Percentiles rank a stretch among this genome's conserved stretches.
phyloP scores from a whole-genome alignment of 129 eudicot species.

The Solidago caesia region DNA sequence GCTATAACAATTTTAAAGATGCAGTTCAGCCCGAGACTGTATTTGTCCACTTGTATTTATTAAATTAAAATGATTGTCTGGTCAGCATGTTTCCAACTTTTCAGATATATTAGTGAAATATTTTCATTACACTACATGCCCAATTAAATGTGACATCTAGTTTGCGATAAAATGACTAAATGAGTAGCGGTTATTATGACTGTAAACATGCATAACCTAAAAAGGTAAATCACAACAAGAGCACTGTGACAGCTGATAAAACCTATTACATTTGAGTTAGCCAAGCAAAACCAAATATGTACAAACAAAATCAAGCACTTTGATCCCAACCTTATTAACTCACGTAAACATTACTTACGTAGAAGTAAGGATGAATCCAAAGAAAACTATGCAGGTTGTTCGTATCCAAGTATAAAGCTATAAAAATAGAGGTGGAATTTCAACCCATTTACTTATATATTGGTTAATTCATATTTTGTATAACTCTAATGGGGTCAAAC shows the following conservation, averaged over 20 bases:
- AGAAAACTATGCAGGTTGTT: neutral
- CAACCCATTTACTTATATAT: too few species aligned
- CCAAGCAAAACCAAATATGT: neutral
- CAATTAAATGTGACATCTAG: too few species aligned
- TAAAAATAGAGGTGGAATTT: neutral
- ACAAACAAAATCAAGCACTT: neutral
- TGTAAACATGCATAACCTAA: too few species aligned
- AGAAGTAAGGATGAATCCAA: neutral
- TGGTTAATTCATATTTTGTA: too few species aligned
- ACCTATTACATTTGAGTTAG: neutral
- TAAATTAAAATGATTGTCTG: neutral
- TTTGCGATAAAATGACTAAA: too few species aligned
- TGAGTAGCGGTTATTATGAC: too few species aligned
- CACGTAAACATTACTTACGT: neutral
- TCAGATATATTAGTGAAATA: neutral
- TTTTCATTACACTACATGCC: constrained; percentile 2
- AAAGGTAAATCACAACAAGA: too few species aligned
- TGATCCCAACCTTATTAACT: neutral
- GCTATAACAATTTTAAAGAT: neutral
- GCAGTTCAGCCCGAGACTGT: neutral
- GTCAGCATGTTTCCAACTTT: neutral
- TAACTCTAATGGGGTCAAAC: too few species aligned
- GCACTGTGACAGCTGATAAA: too few species aligned
- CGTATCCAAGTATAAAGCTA: neutral
- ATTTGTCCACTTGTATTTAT: too few species aligned